phyloP scores from a whole-genome alignment of 2,329 filamentous ascomycete genomes.

The Allantophomopsis cytisporea region DNA sequence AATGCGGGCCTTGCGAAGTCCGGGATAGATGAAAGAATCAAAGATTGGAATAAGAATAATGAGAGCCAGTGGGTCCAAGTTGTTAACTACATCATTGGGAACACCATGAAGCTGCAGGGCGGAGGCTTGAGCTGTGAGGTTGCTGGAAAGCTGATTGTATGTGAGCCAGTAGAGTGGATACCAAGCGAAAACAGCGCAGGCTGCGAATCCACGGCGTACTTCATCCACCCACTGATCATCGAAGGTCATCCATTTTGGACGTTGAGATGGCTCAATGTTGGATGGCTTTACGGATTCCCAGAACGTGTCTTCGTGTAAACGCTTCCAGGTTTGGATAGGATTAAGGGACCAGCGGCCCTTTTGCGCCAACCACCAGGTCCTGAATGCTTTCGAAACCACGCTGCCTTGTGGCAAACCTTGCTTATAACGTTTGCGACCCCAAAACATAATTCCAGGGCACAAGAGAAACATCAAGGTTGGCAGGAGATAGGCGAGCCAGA shows the following conservation, averaged over 20 bases:
- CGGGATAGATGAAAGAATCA: slow-evolving; percentile 40
- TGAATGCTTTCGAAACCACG: slow-evolving; percentile 44
- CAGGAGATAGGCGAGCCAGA: slow-evolving; percentile 30
- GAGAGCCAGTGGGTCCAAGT: slow-evolving; percentile 45
- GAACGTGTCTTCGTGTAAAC: slow-evolving; percentile 38
- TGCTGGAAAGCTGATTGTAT: slow-evolving; percentile 55
- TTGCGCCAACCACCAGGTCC: slow-evolving; percentile 37
- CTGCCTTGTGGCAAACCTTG: slow-evolving; percentile 49
- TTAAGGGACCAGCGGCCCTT: slow-evolving; percentile 42
- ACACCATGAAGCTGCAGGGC: slow-evolving; percentile 35
- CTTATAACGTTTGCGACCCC: slow-evolving; percentile 42
- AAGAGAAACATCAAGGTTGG: slow-evolving; percentile 30
- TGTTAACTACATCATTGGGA: slow-evolving; percentile 46
- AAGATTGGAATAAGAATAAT: slow-evolving; percentile 42
- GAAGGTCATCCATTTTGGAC: slow-evolving; percentile 65
- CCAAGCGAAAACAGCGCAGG: slow-evolving; percentile 59
- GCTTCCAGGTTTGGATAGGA: slow-evolving; percentile 32
- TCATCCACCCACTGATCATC: slow-evolving; percentile 69
- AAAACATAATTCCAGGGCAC: slow-evolving; percentile 41
- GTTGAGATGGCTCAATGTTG: slow-evolving; percentile 32
- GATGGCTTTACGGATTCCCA: slow-evolving; percentile 48
- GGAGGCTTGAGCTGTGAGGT: slow-evolving; percentile 48
- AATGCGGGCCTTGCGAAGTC: slow-evolving; percentile 34
- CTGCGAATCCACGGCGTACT: slow-evolving; percentile 37
- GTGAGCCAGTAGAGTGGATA: slow-evolving; percentile 47